Base-by-base conservation (phyloP, 768 basidiomycete species). In the Psilocybe cubensis region DNA sequence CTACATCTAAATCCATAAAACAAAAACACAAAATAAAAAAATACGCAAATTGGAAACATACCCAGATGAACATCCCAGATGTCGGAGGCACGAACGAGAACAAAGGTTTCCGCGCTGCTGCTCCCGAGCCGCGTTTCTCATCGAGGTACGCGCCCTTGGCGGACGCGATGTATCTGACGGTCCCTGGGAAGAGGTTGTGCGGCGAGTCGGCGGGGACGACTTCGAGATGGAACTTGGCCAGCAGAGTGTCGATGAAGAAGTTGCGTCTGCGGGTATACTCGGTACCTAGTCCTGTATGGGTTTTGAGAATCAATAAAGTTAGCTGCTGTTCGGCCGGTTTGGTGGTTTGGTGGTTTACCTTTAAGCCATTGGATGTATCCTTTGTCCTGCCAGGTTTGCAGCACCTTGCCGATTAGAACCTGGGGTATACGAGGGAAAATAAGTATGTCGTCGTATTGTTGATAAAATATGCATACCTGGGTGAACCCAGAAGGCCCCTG, bases 51-150 rank as follows among this genome's bases (percentile, higher is more conserved):
- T 24, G 25, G 23, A 31, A 12, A 29, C 79, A 51, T 66, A 85
- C 85, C 87, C 87, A 89, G 28, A 87, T 60, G 71, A 92, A 94
- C 92, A 94, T 95, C 7, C 92, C 92, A n/a, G 88, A 80, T 1
- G 82, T 81, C 0, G 92, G 91, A 11, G 91, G 88, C 1, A 90
- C 81, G 66, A 92, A 88, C 45, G 83, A 85, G 60, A 92, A 81
- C 57, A 88, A 35, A 17, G 54, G 54, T 29, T 47, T 54, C 21
- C 50, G 46, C 8, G 50, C 54, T 35, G 51, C 48, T n/a, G n/a
- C n/a, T n/a, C n/a, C n/a, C n/a, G n/a, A n/a, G n/a, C n/a, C n/a
- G n/a, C n/a, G n/a, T 56, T 68, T 66, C 45, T 64, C 54, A 43
- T 53, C 51, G 29, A 51, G 28, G 44, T 54, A 50, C 12, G 25